These are phyloP conservation scores for Tuber indicum DNA, from an alignment of 495 filamentous ascomycete genomes.

Conservation along the genomic window DNA sequence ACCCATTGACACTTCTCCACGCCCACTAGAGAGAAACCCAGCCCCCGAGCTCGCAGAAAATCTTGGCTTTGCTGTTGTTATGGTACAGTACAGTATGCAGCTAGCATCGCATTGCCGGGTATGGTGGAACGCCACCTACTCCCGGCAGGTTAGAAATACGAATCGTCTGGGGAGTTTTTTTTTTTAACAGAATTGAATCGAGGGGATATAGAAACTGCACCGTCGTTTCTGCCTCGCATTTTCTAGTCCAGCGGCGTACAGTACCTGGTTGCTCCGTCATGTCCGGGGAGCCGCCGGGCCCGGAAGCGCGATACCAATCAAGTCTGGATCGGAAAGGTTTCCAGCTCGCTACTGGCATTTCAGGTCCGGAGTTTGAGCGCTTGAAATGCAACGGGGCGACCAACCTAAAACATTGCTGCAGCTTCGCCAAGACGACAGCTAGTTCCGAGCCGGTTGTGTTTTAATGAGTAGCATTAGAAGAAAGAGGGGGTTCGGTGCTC, in stretches of 20 bases:
- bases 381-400: neutral
- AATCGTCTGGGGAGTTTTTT: too few species aligned
- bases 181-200: too few species aligned
- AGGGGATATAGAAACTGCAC: too few species aligned
- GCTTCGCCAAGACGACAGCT: neutral
- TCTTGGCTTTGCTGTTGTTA: neutral
- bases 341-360: neutral
- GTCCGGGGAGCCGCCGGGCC: too few species aligned
- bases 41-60: neutral
- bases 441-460: neutral
- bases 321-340: neutral
- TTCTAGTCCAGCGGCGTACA: too few species aligned
- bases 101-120: neutral
- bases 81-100: too few species aligned
- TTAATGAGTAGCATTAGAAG: neutral
- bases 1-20: neutral
- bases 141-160: too few species aligned
- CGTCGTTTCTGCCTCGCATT: too few species aligned
- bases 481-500: neutral
- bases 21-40: neutral
- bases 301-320: neutral
- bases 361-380: neutral
- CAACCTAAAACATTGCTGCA: neutral
- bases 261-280: too few species aligned
- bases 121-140: too few species aligned